These are phyloP conservation scores for Apophysomyces sp. DNA, from an alignment of 371 early-diverging fungal genomes.

Conservation along the genomic window DNA sequence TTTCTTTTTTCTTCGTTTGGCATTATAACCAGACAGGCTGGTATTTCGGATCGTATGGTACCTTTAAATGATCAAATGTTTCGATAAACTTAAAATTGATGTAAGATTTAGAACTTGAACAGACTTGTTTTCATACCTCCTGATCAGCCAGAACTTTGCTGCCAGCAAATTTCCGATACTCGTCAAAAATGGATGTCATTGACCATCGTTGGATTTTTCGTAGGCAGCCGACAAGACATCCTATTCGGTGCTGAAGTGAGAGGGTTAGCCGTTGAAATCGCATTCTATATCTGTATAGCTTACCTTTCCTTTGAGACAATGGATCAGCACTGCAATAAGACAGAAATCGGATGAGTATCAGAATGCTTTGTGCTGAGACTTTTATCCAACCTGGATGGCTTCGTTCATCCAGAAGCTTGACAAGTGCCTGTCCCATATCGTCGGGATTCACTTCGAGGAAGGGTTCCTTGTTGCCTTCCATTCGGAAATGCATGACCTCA, in stretches of 20 bases:
- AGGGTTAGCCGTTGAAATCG: background rate
- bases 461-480: constrained; percentile 94
- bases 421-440: constrained; percentile 77
- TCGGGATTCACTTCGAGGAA: constrained; percentile 85
- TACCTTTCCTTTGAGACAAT: constrained; percentile 94
- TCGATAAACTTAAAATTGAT: constrained; percentile 63
- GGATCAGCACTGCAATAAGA: constrained; percentile 63
- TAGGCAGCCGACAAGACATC: constrained; percentile 92
- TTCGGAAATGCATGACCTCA: constrained; percentile 72
- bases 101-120: background rate
- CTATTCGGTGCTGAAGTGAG: constrained; percentile 76
- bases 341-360: background rate
- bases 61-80: constrained; percentile 59
- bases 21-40: constrained; percentile 56
- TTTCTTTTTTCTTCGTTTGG: background rate
- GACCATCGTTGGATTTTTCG: constrained; percentile 94
- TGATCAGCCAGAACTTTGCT: constrained; percentile 91
- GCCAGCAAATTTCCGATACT: constrained; percentile 91
- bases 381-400: constrained; percentile 70
- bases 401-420: constrained; percentile 71
- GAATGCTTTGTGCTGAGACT: background rate
- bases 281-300: background rate
- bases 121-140: too few relatives aligned
- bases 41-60: constrained; percentile 50
- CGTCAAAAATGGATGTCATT: constrained; percentile 94